Percentiles rank a stretch among this genome's conserved stretches.
phyloP scores from a whole-genome alignment of 805 yeast species.

The Starmera caribaea region DNA sequence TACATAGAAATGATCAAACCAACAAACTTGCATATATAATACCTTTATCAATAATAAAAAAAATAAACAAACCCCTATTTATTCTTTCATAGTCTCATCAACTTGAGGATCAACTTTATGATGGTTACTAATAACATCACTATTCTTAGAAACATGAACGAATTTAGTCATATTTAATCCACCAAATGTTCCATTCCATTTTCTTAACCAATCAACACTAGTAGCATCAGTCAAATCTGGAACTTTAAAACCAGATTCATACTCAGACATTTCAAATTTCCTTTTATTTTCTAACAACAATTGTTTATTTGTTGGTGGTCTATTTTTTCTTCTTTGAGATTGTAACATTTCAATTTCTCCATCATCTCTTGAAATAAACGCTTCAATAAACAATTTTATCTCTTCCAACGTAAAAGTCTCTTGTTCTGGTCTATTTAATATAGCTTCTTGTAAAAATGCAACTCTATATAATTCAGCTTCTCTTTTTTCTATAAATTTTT shows the following conservation, averaged over 20 bases:
- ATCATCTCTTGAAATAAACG: slow-evolving; percentile 59
- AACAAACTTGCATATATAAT: too few species aligned
- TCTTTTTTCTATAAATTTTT: slow-evolving; percentile 46
- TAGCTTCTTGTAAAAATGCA: slow-evolving; percentile 50
- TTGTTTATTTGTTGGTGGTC: slow-evolving; percentile 73
- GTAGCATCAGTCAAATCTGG: slow-evolving; percentile 62
- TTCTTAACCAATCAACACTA: slow-evolving; percentile 49
- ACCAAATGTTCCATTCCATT: slow-evolving; percentile 81
- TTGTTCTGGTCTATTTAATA: slow-evolving; percentile 31
- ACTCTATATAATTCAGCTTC: slow-evolving; percentile 51
- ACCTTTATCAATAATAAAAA: too few species aligned
- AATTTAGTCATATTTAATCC: slow-evolving; percentile 53
- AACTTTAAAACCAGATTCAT: slow-evolving; percentile 54
- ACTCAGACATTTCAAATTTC: slow-evolving; percentile 53
- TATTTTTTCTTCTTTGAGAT: slow-evolving; percentile 67
- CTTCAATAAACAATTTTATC: slow-evolving; percentile 48
- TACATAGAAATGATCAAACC: slow-evolving; percentile 4
- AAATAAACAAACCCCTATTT: not conserved
- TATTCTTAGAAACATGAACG: slow-evolving; percentile 16
- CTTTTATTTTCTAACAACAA: slow-evolving; percentile 51
- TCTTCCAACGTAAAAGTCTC: slow-evolving; percentile 45
- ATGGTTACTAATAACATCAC: slow-evolving; percentile 3
- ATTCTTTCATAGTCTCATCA: not conserved
- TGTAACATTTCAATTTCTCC: slow-evolving; percentile 62
- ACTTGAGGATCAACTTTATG: slow-evolving; percentile 4